Base-by-base conservation (phyloP, 2,329 filamentous ascomycete genomes). In the Juglanconis oblonga region DNA sequence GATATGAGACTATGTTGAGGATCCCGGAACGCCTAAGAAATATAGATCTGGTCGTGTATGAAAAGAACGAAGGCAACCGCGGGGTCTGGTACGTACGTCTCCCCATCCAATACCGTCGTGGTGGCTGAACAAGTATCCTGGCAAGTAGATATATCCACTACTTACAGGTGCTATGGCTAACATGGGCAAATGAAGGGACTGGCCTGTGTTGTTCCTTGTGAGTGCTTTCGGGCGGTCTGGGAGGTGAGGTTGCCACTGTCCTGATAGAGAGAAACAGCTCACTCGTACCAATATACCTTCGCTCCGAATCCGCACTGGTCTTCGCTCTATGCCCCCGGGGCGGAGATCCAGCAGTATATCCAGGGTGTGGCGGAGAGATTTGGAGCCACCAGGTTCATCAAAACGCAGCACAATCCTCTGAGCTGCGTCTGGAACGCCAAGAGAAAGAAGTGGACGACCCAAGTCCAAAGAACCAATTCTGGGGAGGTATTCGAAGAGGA, bases 271-370 rank as follows among this genome's bases (percentile, higher is more conserved):
- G 3, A 64, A 47, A 64, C 65, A 70, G 74, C 79, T 6, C 81
- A 84, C 63, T 82, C 81, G 7, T 85, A 85, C 66, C 81, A 82
- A 62, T 84, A 82, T 65, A 76, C 80, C 0, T 84, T 81, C 68
- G 79, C 81, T 32, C 81, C 82, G 0, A 85, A 85, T 57, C 78
- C 81, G 3, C 67, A 80, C 59, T 85, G 82, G 82, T 79, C 77
- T 8, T 70, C 75, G 24, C 77, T 83, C 42, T 85, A 83, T 64
- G 79, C 78, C 2, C 76, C 76, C 0, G 75, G 74, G 31, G 53
- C 56, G n/a, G 81, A 85, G 66, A 81, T 83, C 38, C 75, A 76
- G 40, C 69, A 73, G 9, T 83, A 84, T 62, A 76, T 83, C 24
- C 73, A 79, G 54, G 71, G 70, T 33, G 76, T 81, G 3, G 77